Percentiles rank a stretch among this genome's conserved stretches.
Conservation (phyloP, 2,329 filamentous ascomycete genomes). For the Nemania serpens region DNA sequence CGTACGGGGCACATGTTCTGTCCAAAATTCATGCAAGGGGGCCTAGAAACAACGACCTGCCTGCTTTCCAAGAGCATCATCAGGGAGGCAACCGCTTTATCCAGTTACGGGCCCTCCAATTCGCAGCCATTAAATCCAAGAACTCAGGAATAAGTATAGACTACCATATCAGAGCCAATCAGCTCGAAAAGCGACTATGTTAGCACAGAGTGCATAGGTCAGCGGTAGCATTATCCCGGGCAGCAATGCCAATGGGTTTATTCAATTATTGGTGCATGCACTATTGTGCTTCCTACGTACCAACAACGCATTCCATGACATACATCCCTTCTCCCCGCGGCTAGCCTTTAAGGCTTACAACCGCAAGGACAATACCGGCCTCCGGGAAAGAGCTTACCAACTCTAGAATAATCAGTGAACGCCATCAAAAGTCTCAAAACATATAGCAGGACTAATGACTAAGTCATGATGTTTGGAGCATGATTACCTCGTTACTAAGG, state of each 20-base stretch:
- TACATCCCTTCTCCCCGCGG: no score
- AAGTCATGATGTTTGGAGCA: not conserved
- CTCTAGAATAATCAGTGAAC: not conserved
- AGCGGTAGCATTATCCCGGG: not conserved
- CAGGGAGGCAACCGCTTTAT: no score
- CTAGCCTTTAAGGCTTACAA: not conserved
- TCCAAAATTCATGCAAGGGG: not conserved
- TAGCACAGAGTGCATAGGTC: not conserved
- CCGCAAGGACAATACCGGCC: not conserved
- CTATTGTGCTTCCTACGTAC: not conserved
- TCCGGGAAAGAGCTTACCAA: not conserved
- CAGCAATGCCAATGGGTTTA: not conserved
- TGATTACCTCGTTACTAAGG: not conserved
- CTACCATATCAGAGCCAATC: not conserved
- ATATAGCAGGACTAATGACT: not conserved
- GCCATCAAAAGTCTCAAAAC: not conserved
- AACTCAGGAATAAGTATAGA: no score
- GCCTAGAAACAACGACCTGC: not conserved
- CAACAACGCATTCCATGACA: not conserved
- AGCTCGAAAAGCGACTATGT: constrained; percentile 2
- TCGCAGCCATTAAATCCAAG: no score
- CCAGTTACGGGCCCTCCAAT: no score
- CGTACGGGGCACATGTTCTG: not conserved
- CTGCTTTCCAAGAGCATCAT: not conserved
- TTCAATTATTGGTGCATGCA: not conserved